Evolutionary conservation across 352 stramenopile genomes (phyloP), one percentile per base, ranked within the genome.

Genomic region (Pythium coloratum): DNA sequence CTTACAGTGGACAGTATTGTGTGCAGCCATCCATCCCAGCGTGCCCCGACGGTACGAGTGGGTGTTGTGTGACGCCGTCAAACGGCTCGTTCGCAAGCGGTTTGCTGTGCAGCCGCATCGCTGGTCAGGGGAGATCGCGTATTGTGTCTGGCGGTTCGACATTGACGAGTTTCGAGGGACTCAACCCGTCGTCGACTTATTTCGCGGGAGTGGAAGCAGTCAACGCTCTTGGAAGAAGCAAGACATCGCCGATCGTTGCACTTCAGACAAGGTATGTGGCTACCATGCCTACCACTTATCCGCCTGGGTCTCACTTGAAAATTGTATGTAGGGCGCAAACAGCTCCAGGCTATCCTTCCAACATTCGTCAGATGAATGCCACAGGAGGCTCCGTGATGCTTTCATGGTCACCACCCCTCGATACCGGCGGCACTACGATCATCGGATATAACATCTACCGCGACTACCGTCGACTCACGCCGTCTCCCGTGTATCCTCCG

Each of bases 391-490:
- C 75, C 0, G 64, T 85, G 1, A 34, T 62, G 26, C 54, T 91
- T 1, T 65, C 59, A 1, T 91, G 83, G 83, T 62, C 78, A 30
- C 18, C 62, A 26, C 81, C 81, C 8, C 49, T 75, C 55, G 82
- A 88, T 66, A 70, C 62, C 56, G 55, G 68, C 20, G 72, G 61
- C 42, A 53, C 24, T 26, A 14, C 16, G 33, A 14, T 90, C 61
- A 3, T 74, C 44, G 83, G 83, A 3, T 91, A 91, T 67, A 56
- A 61, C 1, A 73, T 91, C 0, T 91, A 90, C 68, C 77, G 83
- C 12, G 70, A 91, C 63, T 87, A 86, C 18, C 53, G 70, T 55
- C 47, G 81, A 10, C 40, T 88, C 32, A 82, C 71, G 0, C 30
- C 63, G 2, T 40, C 67, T 24, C 62, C 75, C 14, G 58, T 83